Base-by-base conservation (phyloP, 179 eudicot species). In the Spinacia oleracea region DNA sequence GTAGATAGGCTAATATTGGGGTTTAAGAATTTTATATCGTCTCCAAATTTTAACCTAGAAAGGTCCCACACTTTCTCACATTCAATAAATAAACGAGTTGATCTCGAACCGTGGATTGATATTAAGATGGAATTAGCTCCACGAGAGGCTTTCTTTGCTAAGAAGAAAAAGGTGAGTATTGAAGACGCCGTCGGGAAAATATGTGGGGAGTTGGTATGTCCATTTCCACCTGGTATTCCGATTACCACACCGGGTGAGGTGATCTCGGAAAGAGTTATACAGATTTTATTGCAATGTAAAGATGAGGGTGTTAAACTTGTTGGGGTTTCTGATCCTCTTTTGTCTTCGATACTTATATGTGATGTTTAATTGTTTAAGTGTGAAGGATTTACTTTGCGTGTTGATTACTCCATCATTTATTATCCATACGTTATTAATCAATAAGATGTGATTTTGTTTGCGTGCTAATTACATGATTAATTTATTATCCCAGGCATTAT, bases 211-310 rank as follows among this genome's bases (percentile, higher is more conserved):
- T 89, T 91, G 42, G 79, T 92, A 85, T 91, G 93, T 43, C 91
- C 94, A 23, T 91, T 86, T 20, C 95, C 93, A 34, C 97, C 96
- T 0, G 97, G 96, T 15, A 87, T 92, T 43, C 95, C 97, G 0
- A 74, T 88, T 31, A 38, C 91, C 60, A 78, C 83, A 45, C 96
- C 97, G 0, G 93, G 97, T 10, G 96, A 92, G 81, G 77, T 89
- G 60, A 81, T 92, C 48, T 85, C 92, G 0, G 79, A 84, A 40
- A 72, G 62, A 46, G 87, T 86, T 4, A 25, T 92, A 68, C 70
- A 83, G 35, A 87, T 83, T 72, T 69, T 92, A 18, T 43, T 83
- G 76, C 82, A 82, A 62, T 43, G 87, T 64, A 85, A 79, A 82
- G 82, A 79, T 55, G 77, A 80, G 34, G 95, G 97, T 78, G 93